Evolutionary conservation across 2,329 filamentous ascomycete species (phyloP).

Genomic region (Pseudogymnoascus sp.): DNA sequence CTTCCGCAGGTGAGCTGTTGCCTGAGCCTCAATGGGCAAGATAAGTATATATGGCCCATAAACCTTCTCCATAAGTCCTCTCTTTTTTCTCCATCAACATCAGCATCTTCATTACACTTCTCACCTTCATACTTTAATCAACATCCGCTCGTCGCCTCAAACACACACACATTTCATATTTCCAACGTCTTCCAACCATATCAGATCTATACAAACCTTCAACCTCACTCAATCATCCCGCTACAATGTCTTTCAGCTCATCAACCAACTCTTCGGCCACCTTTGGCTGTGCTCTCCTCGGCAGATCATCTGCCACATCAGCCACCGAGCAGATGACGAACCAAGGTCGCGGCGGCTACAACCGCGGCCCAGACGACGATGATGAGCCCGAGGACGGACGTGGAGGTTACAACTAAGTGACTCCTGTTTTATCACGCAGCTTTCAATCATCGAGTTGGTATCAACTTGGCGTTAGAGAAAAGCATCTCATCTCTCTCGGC

Average conservation of each 20-base stretch:
- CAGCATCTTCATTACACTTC: constrained; percentile 6
- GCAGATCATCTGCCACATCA: not conserved
- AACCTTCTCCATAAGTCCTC: not conserved
- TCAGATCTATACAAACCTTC: not conserved
- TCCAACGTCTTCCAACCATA: not conserved
- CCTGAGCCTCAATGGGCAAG: not conserved
- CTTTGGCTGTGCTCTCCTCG: not conserved
- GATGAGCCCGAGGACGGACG: constrained; percentile 26
- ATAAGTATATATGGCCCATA: not conserved
- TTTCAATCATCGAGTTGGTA: not conserved
- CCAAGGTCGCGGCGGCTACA: constrained; percentile 15
- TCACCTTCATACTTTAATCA: not conserved
- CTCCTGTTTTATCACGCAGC: not conserved
- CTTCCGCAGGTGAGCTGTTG: not conserved
- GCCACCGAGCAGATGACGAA: constrained; percentile 10
- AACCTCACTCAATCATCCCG: not conserved
- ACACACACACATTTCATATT: not conserved
- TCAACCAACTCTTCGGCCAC: not conserved
- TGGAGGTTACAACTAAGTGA: constrained; percentile 24
- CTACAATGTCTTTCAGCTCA: not conserved
- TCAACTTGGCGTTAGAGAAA: not conserved
- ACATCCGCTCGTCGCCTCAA: not conserved
- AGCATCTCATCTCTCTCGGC: not conserved
- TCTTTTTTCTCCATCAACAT: constrained; percentile 5
- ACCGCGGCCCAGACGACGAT: constrained; percentile 24